phyloP scores from a whole-genome alignment of 108 stramenopile genomes.

The Cyclotella baltica region DNA sequence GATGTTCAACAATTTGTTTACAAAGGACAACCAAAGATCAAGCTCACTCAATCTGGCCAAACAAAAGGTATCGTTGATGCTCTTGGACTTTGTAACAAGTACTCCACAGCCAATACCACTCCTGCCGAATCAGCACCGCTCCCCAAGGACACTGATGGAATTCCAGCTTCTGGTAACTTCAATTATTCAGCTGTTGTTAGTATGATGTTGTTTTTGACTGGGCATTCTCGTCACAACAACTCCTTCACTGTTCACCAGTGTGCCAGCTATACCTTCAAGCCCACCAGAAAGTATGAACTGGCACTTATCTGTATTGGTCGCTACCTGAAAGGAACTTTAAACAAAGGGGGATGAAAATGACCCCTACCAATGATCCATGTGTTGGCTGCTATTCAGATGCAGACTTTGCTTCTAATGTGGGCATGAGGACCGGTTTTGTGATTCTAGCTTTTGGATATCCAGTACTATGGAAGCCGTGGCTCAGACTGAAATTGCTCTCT shows the following conservation, averaged over 20 bases:
- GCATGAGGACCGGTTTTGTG: conserved; percentile 62
- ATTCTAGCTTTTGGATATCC: too few relatives aligned
- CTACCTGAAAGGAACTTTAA: too few relatives aligned
- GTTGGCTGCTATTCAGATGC: conserved; percentile 52
- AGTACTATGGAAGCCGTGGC: conserved; percentile 53
- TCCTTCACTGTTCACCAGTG: conserved; percentile 52
- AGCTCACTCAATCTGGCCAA: conserved; percentile 48
- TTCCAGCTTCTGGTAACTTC: conserved; percentile 4
- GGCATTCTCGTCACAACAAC: conserved; percentile 49
- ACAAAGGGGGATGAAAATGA: conserved; percentile 23
- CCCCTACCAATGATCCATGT: conserved; percentile 10
- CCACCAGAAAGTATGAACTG: background rate
- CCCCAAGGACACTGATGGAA: conserved; percentile 18
- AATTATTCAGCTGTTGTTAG: conserved; percentile 40
- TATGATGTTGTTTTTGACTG: conserved; percentile 54
- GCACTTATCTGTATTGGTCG: too few relatives aligned
- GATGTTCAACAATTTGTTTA: conserved; percentile 39
- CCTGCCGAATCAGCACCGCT: conserved; percentile 17
- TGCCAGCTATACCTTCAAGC: conserved; percentile 22
- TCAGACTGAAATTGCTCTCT: too few relatives aligned
- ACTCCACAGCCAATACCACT: background rate
- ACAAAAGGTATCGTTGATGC: conserved; percentile 45
- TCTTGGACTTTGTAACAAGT: background rate
- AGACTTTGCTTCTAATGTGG: conserved; percentile 42
- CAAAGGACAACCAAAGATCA: conserved; percentile 18